Evolutionary conservation across 345 rosid genomes (phyloP).

Genomic region (Pistacia atlantica): DNA sequence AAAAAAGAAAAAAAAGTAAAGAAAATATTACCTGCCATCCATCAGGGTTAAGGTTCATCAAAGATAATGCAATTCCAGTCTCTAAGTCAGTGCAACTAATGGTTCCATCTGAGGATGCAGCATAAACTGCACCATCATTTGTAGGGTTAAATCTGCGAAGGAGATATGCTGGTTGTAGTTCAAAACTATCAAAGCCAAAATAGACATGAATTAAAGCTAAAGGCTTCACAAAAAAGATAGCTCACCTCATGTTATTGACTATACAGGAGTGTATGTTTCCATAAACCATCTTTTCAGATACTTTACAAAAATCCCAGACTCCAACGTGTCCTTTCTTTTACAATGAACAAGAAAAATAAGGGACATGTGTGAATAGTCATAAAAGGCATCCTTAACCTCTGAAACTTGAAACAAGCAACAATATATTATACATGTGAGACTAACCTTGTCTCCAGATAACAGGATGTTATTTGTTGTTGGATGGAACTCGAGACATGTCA

Average conservation of each 20-base stretch:
- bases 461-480: constrained; percentile 83
- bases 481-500: constrained; percentile 94
- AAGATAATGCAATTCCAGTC: constrained; percentile 79
- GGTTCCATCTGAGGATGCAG: constrained; percentile 96
- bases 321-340: constrained; percentile 97
- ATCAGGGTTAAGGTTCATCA: constrained; percentile 83
- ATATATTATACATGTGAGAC: not conserved
- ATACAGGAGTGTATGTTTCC: constrained; percentile 78
- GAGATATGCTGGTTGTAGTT: not conserved
- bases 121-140: constrained; percentile 76
- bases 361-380: not conserved
- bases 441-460: constrained; percentile 95
- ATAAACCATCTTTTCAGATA: constrained; percentile 85
- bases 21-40: constrained; percentile 83
- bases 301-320: constrained; percentile 89
- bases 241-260: constrained; percentile 87
- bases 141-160: constrained; percentile 70
- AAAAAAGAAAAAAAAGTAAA: not conserved
- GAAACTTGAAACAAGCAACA: not conserved
- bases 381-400: not conserved
- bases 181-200: not conserved
- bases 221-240: not conserved
- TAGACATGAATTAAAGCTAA: not conserved
- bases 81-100: constrained; percentile 88
- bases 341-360: constrained; percentile 18